Conservation (phyloP, 306 rosid species). For the Casuarina cunninghamiana region DNA sequence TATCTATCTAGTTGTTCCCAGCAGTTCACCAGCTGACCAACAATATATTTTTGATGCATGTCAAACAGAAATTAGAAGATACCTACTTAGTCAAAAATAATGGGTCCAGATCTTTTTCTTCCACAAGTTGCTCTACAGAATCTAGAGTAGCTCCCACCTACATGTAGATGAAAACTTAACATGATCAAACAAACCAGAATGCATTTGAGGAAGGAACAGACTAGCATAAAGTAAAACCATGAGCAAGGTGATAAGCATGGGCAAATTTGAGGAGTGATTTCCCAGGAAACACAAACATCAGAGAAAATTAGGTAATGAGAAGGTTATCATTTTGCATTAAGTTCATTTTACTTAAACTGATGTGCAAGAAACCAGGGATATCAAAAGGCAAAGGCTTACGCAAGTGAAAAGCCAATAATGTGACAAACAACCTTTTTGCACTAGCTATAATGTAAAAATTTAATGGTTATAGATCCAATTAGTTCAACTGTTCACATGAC, state of each 20-base stretch:
- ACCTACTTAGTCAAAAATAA: slow-evolving; percentile 57
- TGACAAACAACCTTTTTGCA: not conserved
- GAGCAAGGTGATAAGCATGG: not conserved
- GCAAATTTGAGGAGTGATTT: not conserved
- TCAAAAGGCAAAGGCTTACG: not conserved
- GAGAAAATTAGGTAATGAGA: not conserved
- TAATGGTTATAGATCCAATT: too few relatives aligned
- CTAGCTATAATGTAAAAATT: too few relatives aligned
- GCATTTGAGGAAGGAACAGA: not conserved
- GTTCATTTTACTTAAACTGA: not conserved
- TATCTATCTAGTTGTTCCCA: slow-evolving; percentile 14
- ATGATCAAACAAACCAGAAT: slow-evolving; percentile 15
- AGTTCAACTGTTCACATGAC: too few relatives aligned
- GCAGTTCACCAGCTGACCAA: slow-evolving; percentile 11
- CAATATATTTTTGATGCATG: not conserved
- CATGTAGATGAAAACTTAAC: slow-evolving; percentile 25
- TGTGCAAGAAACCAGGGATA: not conserved
- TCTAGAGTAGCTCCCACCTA: slow-evolving; percentile 79
- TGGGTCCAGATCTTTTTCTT: slow-evolving; percentile 71
- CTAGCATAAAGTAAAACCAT: not conserved
- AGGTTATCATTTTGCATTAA: too few relatives aligned
- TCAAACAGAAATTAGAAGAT: slow-evolving; percentile 23
- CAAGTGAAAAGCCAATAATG: not conserved
- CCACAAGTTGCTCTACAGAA: slow-evolving; percentile 71
- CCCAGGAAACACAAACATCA: not conserved